Base-by-base conservation (phyloP, 2,329 filamentous ascomycete genomes). In the Arthroderma sp. region DNA sequence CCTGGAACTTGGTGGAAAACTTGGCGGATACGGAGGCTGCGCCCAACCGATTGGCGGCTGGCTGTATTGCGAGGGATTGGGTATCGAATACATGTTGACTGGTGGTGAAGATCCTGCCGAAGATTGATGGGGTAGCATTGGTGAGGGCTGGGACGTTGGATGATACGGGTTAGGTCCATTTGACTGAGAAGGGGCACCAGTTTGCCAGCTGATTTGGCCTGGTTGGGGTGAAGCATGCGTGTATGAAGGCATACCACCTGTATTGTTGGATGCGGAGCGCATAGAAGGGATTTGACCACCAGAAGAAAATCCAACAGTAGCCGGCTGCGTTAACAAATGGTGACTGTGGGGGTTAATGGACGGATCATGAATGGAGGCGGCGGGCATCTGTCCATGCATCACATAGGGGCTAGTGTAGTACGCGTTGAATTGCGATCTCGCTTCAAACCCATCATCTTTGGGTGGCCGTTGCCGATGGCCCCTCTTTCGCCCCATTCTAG, bases 401-500 rank as follows among this genome's bases (percentile, higher is more conserved):
- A 65, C 67, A 34, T 57, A 57, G 54, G 63, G 57, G 3, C 65
- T 61, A 9, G 62, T 61, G 49, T 70, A 71, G 47, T 67, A 71
- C 22, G 63, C 61, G 48, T 67, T 69, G 55, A 67, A 72, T 46
- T 70, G 67, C 59, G 62, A 80, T 57, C 74, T 84, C 71, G 63
- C 79, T 67, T 76, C 84, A 70, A 81, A 81, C 39, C 71, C 76
- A 57, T 78, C 74, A 53, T 81, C 77, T 50, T 75, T 73, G 45
- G 73, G 73, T 43, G 69, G 69, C 55, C 85, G 85, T 38, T 79
- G 78, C 51, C 80, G 73, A 52, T 78, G 80, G 37, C 74, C 73
- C 58, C 77, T 89, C 57, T 88, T 87, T 59, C 84, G 86, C 27
- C 83, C 83, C 37, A 82, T 85, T 4, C 84, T 77, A 4, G 89